Conservation (phyloP, 1,139 yeast genomes). For the Blastobotrys ciferrii region DNA sequence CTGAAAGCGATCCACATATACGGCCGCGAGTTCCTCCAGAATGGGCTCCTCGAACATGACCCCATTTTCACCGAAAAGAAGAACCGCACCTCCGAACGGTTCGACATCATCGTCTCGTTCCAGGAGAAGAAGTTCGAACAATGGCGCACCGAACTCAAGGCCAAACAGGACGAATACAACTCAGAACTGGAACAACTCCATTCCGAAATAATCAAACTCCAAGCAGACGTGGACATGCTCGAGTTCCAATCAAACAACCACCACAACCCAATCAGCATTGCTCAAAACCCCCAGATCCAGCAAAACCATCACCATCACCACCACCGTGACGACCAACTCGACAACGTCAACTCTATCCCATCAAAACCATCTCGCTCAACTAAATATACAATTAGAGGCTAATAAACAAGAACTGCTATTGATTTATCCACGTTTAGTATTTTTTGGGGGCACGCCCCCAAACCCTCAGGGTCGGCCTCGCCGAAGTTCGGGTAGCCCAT, state of each 20-base stretch:
- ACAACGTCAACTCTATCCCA: no score
- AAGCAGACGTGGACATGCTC: slow-evolving; percentile 7
- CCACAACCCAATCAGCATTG: slow-evolving; percentile 1
- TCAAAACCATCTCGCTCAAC: slow-evolving; percentile 33
- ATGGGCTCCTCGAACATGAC: slow-evolving; percentile 43
- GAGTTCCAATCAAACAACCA: slow-evolving; percentile 3
- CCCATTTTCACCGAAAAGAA: slow-evolving; percentile 51
- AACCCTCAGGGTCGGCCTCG: no score
- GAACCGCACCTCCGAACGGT: slow-evolving; percentile 45
- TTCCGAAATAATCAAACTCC: slow-evolving; percentile 20
- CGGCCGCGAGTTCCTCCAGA: slow-evolving; percentile 42
- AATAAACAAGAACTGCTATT: not conserved
- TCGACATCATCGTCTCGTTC: slow-evolving; percentile 47
- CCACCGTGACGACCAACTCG: slow-evolving; percentile 14
- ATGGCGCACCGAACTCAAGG: slow-evolving; percentile 60
- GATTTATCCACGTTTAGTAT: no score
- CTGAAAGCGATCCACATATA: slow-evolving; percentile 43
- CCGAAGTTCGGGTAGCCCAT: no score
- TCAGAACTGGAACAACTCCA: slow-evolving; percentile 52
- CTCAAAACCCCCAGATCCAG: no score
- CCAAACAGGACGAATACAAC: slow-evolving; percentile 56
- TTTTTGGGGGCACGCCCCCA: no score
- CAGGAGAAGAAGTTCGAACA: slow-evolving; percentile 64
- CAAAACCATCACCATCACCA: slow-evolving; percentile 11
- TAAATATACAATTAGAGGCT: not conserved